These are phyloP conservation scores for Dovyalis caffra DNA, from an alignment of 345 rosid genomes.

Conservation along the genomic window DNA sequence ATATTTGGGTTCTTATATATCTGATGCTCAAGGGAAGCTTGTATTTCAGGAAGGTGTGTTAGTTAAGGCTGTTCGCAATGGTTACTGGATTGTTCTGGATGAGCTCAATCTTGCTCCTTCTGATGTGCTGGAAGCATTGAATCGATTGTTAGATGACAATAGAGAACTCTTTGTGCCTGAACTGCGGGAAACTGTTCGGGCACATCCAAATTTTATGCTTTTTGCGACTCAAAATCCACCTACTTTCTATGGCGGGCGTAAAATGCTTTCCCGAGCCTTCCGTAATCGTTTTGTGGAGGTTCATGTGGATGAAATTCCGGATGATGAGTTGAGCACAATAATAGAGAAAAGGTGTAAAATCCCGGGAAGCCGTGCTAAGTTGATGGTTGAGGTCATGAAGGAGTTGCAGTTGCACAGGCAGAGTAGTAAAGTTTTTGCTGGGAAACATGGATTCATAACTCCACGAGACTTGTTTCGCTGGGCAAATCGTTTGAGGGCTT, in stretches of 20 bases:
- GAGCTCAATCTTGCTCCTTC: constrained; percentile 97
- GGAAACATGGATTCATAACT: constrained; percentile 97
- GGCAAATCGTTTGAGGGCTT: constrained; percentile 78
- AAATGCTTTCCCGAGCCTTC: constrained; percentile 95
- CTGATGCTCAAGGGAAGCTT: constrained; percentile 82
- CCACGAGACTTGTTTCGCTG: constrained; percentile 96
- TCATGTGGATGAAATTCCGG: constrained; percentile 97
- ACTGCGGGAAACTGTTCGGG: constrained; percentile 61
- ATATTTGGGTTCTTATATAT: constrained; percentile 82
- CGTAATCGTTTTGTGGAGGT: constrained; percentile 97
- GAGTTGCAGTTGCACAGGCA: constrained; percentile 89
- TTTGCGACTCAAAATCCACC: constrained; percentile 99
- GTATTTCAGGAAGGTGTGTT: constrained; percentile 88
- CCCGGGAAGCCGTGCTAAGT: constrained; percentile 68
- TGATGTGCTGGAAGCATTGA: constrained; percentile 92
- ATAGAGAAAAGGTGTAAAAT: constrained; percentile 63
- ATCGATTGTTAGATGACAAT: constrained; percentile 90
- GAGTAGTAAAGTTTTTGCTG: constrained; percentile 94
- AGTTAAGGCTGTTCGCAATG: constrained; percentile 89
- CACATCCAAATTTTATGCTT: constrained; percentile 95
- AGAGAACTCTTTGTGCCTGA: constrained; percentile 96
- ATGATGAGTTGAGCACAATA: constrained; percentile 71
- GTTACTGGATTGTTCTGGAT: constrained; percentile 93
- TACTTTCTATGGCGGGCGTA: constrained; percentile 88
- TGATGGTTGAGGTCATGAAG: constrained; percentile 92